phyloP scores from a whole-genome alignment of 1,139 yeast species.

The Candida mesenterica region DNA sequence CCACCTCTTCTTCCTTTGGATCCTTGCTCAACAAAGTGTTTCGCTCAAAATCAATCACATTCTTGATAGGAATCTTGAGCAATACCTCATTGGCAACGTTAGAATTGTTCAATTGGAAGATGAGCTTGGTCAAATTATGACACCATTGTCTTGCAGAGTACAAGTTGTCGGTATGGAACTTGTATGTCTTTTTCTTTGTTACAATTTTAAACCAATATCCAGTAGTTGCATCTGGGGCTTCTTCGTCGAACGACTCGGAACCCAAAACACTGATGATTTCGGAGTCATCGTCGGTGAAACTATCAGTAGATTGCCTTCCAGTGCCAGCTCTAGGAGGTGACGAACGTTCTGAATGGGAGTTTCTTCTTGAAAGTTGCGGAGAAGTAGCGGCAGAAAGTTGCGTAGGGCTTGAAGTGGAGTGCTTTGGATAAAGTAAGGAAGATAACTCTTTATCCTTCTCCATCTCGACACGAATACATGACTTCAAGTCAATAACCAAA shows the following conservation, averaged over 20 bases:
- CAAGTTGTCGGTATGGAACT: constrained; percentile 70
- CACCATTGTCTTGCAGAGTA: constrained; percentile 81
- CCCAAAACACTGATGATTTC: constrained; percentile 23
- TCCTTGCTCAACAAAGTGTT: constrained; percentile 16
- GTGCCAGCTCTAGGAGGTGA: background rate
- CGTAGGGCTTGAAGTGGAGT: background rate
- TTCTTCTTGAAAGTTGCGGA: constrained; percentile 7
- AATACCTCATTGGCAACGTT: constrained; percentile 73
- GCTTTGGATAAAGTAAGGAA: constrained; percentile 9
- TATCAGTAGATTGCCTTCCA: constrained; percentile 4
- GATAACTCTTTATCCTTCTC: constrained; percentile 23
- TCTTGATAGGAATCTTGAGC: constrained; percentile 70
- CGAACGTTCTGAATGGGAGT: constrained; percentile 2
- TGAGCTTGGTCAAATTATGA: constrained; percentile 67
- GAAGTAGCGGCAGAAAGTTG: constrained; percentile 6
- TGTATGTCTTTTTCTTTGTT: constrained; percentile 59
- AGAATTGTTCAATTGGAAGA: constrained; percentile 61
- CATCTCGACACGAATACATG: constrained; percentile 59
- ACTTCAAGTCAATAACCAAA: constrained; percentile 67
- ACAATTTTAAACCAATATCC: constrained; percentile 55
- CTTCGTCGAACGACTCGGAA: constrained; percentile 18
- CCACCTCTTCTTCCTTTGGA: constrained; percentile 8
- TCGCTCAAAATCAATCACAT: constrained; percentile 61
- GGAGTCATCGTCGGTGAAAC: constrained; percentile 22
- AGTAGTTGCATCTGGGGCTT: constrained; percentile 19